Base-by-base conservation (phyloP, 2,329 filamentous ascomycete genomes). In the Pseudogymnoascus sp. region DNA sequence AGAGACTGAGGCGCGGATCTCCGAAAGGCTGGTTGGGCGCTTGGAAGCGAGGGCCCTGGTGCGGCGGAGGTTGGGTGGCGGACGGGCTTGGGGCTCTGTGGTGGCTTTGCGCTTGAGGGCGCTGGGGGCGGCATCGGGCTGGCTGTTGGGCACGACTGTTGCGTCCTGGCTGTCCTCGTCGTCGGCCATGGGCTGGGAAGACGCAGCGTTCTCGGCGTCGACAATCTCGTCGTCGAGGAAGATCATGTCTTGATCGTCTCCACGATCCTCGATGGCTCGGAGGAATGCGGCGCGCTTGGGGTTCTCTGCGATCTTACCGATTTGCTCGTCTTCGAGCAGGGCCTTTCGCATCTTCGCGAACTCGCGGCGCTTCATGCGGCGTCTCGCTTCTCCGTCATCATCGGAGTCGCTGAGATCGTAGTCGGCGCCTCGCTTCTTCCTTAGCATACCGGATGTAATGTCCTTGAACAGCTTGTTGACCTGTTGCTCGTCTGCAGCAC, bases 391-490 rank as follows among this genome's bases (percentile, higher is more conserved):
- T 16, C 89, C 85, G 67, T 90, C 92, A 69, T 97, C 93, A 69
- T 97, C 93, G 2, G 91, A 93, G 74, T 98, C 95, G 4, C 92
- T 93, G 21, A 96, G 83, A 70, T 93, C 90, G 67, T 93, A 88
- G 70, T 93, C 90, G 73, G 90, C 83, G 67, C 88, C 90, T 73
- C 85, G 87, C 74, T 96, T 93, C 67, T 91, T 88, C 10, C 93
- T 89, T 61, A 99, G 83, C 75, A 87, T 89, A 61, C 95, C 95
- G 11, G 89, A 96, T 4, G 91, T 95, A 71, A 99, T 89, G 73
- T 98, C 93, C 70, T 90, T 93, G 81, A 95, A 92, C 62, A 99
- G 83, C 78, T 95, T 95, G 71, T 93, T 90, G 13, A 97, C 89
- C 69, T 90, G 86, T 70, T 93, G 92, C 75, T 96, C 92, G 71